Conservation (phyloP, 2,329 filamentous ascomycete species). For the Diaporthe caulivora region DNA sequence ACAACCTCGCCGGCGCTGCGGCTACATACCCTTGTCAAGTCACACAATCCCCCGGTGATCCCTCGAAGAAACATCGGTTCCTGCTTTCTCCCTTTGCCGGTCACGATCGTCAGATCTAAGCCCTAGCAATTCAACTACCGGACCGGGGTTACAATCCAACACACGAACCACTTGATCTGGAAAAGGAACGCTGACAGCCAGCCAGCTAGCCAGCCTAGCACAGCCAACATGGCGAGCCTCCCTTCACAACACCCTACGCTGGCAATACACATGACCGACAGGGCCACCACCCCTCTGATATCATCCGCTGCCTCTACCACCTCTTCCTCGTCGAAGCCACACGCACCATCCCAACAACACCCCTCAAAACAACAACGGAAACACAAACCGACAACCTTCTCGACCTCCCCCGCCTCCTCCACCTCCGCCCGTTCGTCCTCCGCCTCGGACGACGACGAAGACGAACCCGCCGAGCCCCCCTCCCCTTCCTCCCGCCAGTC, state of each 20-base stretch:
- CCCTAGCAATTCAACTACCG: not conserved
- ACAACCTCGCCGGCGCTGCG: not conserved
- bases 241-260: constrained; percentile 64
- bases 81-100: constrained; percentile 1
- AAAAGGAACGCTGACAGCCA: no score
- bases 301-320: constrained; percentile 56
- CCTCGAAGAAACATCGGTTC: not conserved
- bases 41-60: constrained; percentile 15
- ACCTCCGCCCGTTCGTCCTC: constrained; percentile 31
- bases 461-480: constrained; percentile 36
- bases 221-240: constrained; percentile 53
- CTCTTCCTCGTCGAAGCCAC: constrained; percentile 50
- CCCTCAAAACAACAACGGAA: not conserved
- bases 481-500: constrained; percentile 40
- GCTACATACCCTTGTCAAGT: not conserved
- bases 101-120: not conserved
- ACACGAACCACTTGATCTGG: constrained; percentile 33
- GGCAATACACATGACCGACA: constrained; percentile 69
- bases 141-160: not conserved
- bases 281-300: constrained; percentile 68
- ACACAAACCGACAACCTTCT: constrained; percentile 19
- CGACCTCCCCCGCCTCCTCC: constrained; percentile 32
- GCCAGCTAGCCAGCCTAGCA: not conserved
- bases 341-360: constrained; percentile 43
- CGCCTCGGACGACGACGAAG: constrained; percentile 18